phyloP scores from a whole-genome alignment of 805 yeast species.

The Myxozyma kluyveri region DNA sequence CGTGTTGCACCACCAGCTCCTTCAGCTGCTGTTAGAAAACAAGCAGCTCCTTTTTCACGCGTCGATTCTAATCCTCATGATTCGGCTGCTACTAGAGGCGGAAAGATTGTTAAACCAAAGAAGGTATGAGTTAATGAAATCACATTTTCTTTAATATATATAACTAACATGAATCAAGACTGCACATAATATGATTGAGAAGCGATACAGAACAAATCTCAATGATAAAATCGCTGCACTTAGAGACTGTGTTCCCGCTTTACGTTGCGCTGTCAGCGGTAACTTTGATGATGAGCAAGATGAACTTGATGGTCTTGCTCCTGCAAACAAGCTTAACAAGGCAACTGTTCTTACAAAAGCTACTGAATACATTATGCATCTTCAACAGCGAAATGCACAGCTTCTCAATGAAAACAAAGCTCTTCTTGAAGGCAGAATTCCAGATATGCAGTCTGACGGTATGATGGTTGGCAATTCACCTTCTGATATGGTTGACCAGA shows the following conservation, averaged over 20 bases:
- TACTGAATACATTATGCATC: constrained; percentile 72
- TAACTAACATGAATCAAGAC: constrained; percentile 41
- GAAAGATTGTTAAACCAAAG: constrained; percentile 36
- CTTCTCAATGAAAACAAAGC: constrained; percentile 53
- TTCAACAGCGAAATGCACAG: constrained; percentile 57
- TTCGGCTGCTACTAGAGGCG: constrained; percentile 25
- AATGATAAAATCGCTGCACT: constrained; percentile 66
- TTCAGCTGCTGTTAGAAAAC: not conserved
- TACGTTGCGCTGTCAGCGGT: constrained; percentile 57
- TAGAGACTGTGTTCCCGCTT: constrained; percentile 74
- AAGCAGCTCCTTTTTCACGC: too few relatives aligned
- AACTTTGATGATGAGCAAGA: constrained; percentile 37
- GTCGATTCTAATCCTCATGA: too few relatives aligned
- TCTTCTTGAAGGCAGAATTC: constrained; percentile 38
- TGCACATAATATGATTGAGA: constrained; percentile 77
- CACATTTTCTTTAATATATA: not conserved
- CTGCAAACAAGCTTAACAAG: constrained; percentile 72
- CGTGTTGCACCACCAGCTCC: not conserved
- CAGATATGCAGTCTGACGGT: constrained; percentile 2
- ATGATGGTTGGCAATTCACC: constrained; percentile 3
- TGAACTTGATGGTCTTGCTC: constrained; percentile 70
- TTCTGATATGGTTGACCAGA: not conserved
- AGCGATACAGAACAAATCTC: constrained; percentile 74
- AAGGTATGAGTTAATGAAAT: constrained; percentile 27
- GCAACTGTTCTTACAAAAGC: constrained; percentile 76